These are phyloP conservation scores for Schoenoplectus triqueter DNA, from an alignment of 202 grass and related monocot genomes.

Conservation along the genomic window DNA sequence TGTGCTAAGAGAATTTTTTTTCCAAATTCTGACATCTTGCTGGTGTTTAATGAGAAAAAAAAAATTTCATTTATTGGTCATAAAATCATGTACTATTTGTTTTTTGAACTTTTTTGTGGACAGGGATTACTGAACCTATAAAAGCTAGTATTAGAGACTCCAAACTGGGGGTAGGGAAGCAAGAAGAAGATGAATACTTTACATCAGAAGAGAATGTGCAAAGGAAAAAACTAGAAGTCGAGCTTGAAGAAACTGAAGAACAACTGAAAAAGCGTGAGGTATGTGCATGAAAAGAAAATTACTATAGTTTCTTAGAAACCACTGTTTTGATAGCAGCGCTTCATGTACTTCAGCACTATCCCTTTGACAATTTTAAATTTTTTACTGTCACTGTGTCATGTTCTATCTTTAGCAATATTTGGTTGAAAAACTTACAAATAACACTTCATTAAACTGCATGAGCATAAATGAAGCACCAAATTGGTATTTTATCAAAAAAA, in stretches of 20 bases:
- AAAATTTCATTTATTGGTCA: not conserved
- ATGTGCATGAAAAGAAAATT: constrained; percentile 28
- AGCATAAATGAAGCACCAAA: not conserved
- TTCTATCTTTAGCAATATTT: constrained; percentile 20
- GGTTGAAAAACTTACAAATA: not conserved
- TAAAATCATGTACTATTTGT: not conserved
- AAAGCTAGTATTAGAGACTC: constrained; percentile 86
- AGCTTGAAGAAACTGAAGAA: constrained; percentile 90
- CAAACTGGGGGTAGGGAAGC: constrained; percentile 93
- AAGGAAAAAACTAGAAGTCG: constrained; percentile 83
- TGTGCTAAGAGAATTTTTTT: not conserved
- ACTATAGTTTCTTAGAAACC: constrained; percentile 9
- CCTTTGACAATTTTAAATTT: not conserved
- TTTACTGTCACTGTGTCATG: not conserved
- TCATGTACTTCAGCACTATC: not conserved
- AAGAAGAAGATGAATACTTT: constrained; percentile 97
- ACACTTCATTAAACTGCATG: not conserved
- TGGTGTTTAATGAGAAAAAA: not conserved
- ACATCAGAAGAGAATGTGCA: constrained; percentile 86
- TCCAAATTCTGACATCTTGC: not conserved
- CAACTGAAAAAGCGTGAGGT: constrained; percentile 96
- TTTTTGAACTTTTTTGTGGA: constrained; percentile 14
- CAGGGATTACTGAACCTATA: constrained; percentile 92
- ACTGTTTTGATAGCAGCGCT: not conserved
- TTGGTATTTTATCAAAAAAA: not conserved